Conservation (phyloP, 257 asterid genomes). For the Pogostemon cablin region DNA sequence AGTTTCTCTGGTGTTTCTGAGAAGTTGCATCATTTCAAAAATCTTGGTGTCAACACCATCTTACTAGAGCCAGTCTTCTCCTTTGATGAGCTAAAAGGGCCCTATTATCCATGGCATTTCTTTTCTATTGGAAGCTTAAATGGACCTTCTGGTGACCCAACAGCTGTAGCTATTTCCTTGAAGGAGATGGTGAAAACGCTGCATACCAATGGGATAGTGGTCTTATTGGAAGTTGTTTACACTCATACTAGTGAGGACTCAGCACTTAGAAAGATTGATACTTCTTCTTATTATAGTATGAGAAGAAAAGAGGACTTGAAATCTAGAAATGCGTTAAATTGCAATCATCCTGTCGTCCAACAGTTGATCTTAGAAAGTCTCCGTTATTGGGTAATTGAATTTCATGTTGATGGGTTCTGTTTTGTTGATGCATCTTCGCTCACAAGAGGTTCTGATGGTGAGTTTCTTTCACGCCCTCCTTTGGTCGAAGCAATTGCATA, state of each 20-base stretch:
- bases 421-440: conserved; percentile 70
- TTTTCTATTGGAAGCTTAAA: conserved; percentile 60
- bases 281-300: conserved; percentile 45
- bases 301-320: conserved; percentile 39
- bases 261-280: conserved; percentile 57
- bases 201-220: conserved; percentile 75
- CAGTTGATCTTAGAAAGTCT: conserved; percentile 84
- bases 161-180: conserved; percentile 51
- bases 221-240: conserved; percentile 85
- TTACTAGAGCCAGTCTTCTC: conserved; percentile 84
- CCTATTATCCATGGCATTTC: conserved; percentile 81
- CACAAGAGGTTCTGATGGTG: conserved; percentile 61
- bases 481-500: conserved; percentile 84
- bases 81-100: conserved; percentile 68
- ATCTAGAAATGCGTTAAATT: conserved; percentile 55
- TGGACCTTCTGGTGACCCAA: conserved; percentile 46
- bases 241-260: conserved; percentile 65
- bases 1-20: conserved; percentile 68
- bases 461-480: conserved; percentile 81
- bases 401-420: conserved; percentile 83
- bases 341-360: conserved; percentile 74
- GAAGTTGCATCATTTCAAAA: conserved; percentile 70
- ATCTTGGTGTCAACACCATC: conserved; percentile 86
- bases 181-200: conserved; percentile 89
- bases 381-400: conserved; percentile 84